A percentile compares a stretch with the other conserved stretches of the same genome.
These are phyloP conservation scores for Ramaria sp. DNA, from an alignment of 768 basidiomycete species.

Conservation along the genomic window DNA sequence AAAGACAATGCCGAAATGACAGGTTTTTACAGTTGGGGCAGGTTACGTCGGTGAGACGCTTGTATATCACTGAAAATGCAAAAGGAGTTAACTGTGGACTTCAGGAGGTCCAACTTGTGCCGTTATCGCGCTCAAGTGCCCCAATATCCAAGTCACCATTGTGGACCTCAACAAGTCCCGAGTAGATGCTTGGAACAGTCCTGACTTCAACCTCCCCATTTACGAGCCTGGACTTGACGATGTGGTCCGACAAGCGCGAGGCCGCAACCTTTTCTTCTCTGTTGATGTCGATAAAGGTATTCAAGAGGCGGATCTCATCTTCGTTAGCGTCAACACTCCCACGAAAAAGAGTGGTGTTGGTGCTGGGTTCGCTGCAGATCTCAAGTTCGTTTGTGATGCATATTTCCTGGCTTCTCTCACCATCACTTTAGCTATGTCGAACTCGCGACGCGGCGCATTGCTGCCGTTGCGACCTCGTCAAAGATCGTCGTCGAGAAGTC, in stretches of 20 bases:
- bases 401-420: not conserved
- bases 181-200: constrained; percentile 93
- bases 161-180: constrained; percentile 94
- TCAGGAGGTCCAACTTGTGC: constrained; percentile 91
- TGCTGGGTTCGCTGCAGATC: constrained; percentile 95
- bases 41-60: constrained; percentile 77
- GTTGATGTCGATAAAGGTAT: constrained; percentile 92
- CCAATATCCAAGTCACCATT: constrained; percentile 90
- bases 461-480: constrained; percentile 75
- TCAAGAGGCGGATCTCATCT: constrained; percentile 92
- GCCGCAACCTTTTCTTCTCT: constrained; percentile 94
- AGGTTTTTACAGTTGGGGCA: constrained; percentile 51
- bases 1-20: constrained; percentile 11
- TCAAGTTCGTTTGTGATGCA: constrained; percentile 49
- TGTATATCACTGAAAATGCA: constrained; percentile 9
- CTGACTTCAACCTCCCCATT: constrained; percentile 79
- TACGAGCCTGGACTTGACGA: constrained; percentile 95
- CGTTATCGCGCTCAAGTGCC: constrained; percentile 89
- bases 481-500: constrained; percentile 99
- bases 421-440: constrained; percentile 74
- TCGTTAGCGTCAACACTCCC: constrained; percentile 97
- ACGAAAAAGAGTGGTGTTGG: constrained; percentile 98
- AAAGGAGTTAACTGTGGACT: not conserved
- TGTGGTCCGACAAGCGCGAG: constrained; percentile 79
- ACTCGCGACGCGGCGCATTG: constrained; percentile 92